Base-by-base conservation (phyloP, 306 rosid genomes). In the Rosa lucieae region DNA sequence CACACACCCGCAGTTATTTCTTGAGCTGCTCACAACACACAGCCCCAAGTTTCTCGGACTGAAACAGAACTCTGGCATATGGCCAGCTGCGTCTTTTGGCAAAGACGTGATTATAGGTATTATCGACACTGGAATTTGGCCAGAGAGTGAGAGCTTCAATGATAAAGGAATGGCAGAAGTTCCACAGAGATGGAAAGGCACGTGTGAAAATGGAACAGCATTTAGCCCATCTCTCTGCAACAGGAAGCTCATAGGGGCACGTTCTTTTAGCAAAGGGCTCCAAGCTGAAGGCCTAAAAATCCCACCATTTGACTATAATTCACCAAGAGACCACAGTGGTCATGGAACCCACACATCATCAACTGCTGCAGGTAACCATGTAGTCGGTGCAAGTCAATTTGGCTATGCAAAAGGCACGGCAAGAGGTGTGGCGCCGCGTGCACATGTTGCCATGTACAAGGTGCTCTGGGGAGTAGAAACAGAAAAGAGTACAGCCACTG, bases 81-180 rank as follows among this genome's bases (percentile, higher is more conserved):
- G 85, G 85, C 70, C 61, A 21, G 81, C 86, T 49, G 59, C 84
- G 6, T 72, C 80, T n/a, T 81, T 11, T 0, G 69, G 79, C 6
- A 3, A 67, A 20, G 37, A 44, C 11, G 48, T 82, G 44, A 73
- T 82, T 42, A 61, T 71, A 18, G 79, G 79, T 3, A 29, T 78
- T 2, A 21, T 82, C 0, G 85, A 82, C 15, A 53, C 67, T 0
- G 76, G 82, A 21, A 40, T 82, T 20, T 78, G 85, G 76, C 85
- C 76, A 2, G 76, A 77, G 74, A 82, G 88, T 14, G 73, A 77
- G 4, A 89, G 91, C 58, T 90, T 85, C 61, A 42, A 18, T 47
- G 79, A 82, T 14, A 37, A 11, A 18, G 79, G 79, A 5, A 68
- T 77, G 59, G n/a, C 71, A 2, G 13, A 56, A 6, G 72, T 78